These are phyloP conservation scores for Ogataea angusta DNA, from an alignment of 805 yeast genomes.

Conservation along the genomic window DNA sequence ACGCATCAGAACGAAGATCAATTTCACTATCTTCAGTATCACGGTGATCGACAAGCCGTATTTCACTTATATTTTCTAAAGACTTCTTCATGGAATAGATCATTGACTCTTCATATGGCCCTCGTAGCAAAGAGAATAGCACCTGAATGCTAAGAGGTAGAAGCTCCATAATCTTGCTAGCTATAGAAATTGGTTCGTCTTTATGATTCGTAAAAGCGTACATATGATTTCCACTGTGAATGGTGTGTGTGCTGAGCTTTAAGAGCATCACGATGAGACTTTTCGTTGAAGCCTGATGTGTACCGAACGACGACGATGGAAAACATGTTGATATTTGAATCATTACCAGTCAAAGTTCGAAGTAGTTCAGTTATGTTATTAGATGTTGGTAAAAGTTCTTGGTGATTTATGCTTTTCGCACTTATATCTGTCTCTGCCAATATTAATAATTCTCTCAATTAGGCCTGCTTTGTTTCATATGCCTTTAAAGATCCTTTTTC, in stretches of 20 bases:
- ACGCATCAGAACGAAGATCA: not conserved
- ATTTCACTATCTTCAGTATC: constrained; percentile 1
- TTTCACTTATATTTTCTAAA: not conserved
- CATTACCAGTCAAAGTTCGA: no score
- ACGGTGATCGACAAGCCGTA: constrained; percentile 5
- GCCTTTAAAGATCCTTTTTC: constrained; percentile 13
- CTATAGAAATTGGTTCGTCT: not conserved
- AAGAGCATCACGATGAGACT: no score
- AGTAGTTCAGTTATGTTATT: no score
- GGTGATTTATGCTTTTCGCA: no score
- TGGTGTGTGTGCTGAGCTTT: not conserved
- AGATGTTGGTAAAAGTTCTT: no score
- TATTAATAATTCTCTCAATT: not conserved
- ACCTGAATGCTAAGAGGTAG: constrained; percentile 12
- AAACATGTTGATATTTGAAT: no score
- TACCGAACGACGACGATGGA: no score
- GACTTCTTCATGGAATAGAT: not conserved
- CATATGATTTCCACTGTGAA: no score
- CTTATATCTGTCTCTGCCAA: no score
- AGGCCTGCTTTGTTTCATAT: not conserved
- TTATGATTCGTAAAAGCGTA: not conserved
- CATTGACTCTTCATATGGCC: not conserved
- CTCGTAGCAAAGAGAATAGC: constrained; percentile 9
- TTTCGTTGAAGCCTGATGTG: no score
- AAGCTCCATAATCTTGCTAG: constrained; percentile 4